Evolutionary conservation across 495 filamentous ascomycete genomes (phyloP), one percentile per base, ranked within the genome.

Genomic region (Lasiosphaeria miniovina): DNA sequence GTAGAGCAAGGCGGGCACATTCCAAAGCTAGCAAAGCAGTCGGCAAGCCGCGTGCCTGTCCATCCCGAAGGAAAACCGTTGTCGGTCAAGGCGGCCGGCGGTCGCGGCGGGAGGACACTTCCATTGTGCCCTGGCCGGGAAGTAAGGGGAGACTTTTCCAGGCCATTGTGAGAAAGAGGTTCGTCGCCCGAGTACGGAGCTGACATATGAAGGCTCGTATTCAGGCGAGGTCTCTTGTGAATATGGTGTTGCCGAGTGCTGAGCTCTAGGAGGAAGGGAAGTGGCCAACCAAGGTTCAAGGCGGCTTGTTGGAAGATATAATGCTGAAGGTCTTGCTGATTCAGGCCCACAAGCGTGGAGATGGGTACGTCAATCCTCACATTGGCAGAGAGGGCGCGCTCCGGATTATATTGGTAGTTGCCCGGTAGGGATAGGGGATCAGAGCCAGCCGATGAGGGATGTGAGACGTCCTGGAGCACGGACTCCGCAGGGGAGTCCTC

Each of bases 1-100:
- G 69, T 67, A 36, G 74, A 70, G 54, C 70, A 78, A 11, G 75
- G 71, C 54, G 65, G 54, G 55, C 76, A 80, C 61, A 78, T 55
- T 24, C 68, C 60, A 51, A 75, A 71, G 54, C 59, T 72, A 12
- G 69, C 64, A n/a, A 79, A 59, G 48, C 68, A 78, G 48, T 72
- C 73, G 38, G 72, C 68, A 36, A 77, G 41, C 33, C 75, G 70
- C 50, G 69, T 46, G 55, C 67, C 58, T 6, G 67, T 70, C 68
- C 74, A 65, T 38, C 69, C 63, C n/a, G 72, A 58, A 11, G 65
- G 36, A 54, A 68, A 60, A 51, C 64, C 61, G 45, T 49, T 59
- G n/a, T 61, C 56, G 40, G 69, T 31, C 11, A 64, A 45, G 15
- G 62, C 61, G 7, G 61, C 52, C 54, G 61, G 65, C 43, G 61